Conservation (phyloP, 1,139 yeast species). For the Pichia sp. region DNA sequence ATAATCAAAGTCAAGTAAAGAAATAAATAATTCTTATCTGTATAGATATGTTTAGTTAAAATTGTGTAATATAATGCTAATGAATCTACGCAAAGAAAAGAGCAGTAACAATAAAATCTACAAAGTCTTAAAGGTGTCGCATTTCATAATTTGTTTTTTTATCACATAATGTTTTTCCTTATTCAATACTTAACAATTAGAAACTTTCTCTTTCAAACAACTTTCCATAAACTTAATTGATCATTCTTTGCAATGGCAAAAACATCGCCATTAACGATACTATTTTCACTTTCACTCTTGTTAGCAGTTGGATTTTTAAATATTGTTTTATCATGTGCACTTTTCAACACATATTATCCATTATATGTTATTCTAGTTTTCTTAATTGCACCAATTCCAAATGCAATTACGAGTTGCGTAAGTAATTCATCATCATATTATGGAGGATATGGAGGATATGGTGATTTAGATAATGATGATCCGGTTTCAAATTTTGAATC, state of each 20-base stretch:
- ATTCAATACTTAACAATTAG: neutral
- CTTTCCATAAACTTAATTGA: neutral
- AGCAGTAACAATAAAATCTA: neutral
- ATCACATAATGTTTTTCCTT: neutral
- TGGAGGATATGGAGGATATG: slow-evolving; percentile 16
- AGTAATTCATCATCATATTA: slow-evolving; percentile 40
- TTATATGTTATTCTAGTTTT: slow-evolving; percentile 60
- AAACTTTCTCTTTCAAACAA: neutral
- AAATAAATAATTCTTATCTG: neutral
- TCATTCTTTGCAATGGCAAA: neutral
- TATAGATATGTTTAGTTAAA: neutral
- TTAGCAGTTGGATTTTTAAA: slow-evolving; percentile 71
- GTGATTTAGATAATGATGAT: slow-evolving; percentile 42
- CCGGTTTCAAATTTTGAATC: slow-evolving; percentile 9
- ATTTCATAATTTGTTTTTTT: neutral
- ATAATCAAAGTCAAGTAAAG: slow-evolving; percentile 3
- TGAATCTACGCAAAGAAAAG: neutral
- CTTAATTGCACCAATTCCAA: slow-evolving; percentile 67
- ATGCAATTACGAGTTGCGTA: slow-evolving; percentile 42
- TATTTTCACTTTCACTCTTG: slow-evolving; percentile 63
- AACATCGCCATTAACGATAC: slow-evolving; percentile 49
- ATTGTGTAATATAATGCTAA: neutral
- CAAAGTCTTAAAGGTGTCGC: neutral
- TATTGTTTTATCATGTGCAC: slow-evolving; percentile 66
- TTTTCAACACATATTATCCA: slow-evolving; percentile 66